Percentiles rank a stretch among this genome's conserved stretches.
Conservation (phyloP, 2,329 filamentous ascomycete species). For the Pseudocercospora fuligena region DNA sequence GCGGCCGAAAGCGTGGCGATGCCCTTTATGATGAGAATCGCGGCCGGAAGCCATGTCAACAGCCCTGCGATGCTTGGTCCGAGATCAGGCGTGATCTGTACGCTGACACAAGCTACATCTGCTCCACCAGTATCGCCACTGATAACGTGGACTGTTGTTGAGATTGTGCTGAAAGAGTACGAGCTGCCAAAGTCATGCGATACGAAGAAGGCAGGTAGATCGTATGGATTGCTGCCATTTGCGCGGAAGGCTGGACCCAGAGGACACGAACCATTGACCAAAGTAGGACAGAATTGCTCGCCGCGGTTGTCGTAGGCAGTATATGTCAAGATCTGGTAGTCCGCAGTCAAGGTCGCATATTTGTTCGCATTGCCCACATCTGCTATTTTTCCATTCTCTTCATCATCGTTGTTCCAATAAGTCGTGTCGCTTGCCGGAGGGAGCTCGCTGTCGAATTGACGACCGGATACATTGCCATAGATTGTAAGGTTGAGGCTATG, state of each 20-base stretch:
- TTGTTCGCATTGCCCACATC: constrained; percentile 67
- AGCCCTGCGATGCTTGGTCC: constrained; percentile 70
- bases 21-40: constrained; percentile 78
- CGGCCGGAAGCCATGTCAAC: constrained; percentile 75
- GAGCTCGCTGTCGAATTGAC: constrained; percentile 60
- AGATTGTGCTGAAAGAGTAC: constrained; percentile 84
- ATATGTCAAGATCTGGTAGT: constrained; percentile 77
- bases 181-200: constrained; percentile 76
- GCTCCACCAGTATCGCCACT: constrained; percentile 70
- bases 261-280: constrained; percentile 70
- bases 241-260: constrained; percentile 72
- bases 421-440: constrained; percentile 62
- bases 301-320: constrained; percentile 63
- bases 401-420: constrained; percentile 65
- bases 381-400: constrained; percentile 77
- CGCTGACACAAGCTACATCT: constrained; percentile 77
- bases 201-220: constrained; percentile 74
- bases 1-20: constrained; percentile 82
- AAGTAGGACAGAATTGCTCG: constrained; percentile 67
- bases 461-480: constrained; percentile 89
- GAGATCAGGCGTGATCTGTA: constrained; percentile 82
- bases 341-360: constrained; percentile 74
- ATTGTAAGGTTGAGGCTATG: constrained; percentile 77
- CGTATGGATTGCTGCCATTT: constrained; percentile 57
- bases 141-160: constrained; percentile 72